Base-by-base conservation (phyloP, 2,329 filamentous ascomycete genomes). In the Gliomastix tumulicola region DNA sequence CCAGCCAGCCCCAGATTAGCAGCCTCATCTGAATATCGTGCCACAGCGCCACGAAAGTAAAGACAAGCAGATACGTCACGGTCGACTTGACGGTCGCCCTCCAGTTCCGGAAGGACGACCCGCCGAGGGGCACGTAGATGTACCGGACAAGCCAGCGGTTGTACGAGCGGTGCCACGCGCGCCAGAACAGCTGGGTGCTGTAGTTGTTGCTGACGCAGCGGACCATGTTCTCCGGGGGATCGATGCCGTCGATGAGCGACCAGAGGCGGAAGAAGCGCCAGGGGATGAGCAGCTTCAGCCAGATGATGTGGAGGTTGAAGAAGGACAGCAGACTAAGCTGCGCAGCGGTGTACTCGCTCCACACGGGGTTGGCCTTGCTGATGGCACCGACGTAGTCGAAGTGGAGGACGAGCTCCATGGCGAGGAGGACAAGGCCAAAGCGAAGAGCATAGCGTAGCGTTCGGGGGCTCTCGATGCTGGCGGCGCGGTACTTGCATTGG, bases 241-340 rank as follows among this genome's bases (percentile, higher is more conserved):
- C 92, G 48, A 98, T 79, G 42, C 86, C 87, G 56, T 98, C 92
- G 13, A 89, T 56, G 5, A 98, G 74, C 0, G 87, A 74, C 92
- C 92, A 98, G n/a, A 98, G 78, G 5, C 94, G 85, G 75, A 97
- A 97, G 58, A 97, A 83, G n/a, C 92, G 84, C 89, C 90, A 98
- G 1, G 92, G 92, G 7, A 98, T 78, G 5, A 98, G 79, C 2
- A 98, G 79, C 59, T 98, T 98, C 32, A 98, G 74, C 94, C 94
- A 98, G 58, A 98, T 94, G 55, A 96, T 79, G 63, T 95, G 87
- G 11, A 98, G 79, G 60, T 96, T 96, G 69, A 97, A 94, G 66
- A 84, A 96, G 25, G 88, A 92, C 11, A 98, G 74, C 66, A 98
- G 80, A 53, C 79, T 84, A 30, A 98, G 77, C 57, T 98, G 88